Evolutionary conservation across 768 basidiomycete genomes (phyloP).

Genomic region (Chalciporus piperatus): DNA sequence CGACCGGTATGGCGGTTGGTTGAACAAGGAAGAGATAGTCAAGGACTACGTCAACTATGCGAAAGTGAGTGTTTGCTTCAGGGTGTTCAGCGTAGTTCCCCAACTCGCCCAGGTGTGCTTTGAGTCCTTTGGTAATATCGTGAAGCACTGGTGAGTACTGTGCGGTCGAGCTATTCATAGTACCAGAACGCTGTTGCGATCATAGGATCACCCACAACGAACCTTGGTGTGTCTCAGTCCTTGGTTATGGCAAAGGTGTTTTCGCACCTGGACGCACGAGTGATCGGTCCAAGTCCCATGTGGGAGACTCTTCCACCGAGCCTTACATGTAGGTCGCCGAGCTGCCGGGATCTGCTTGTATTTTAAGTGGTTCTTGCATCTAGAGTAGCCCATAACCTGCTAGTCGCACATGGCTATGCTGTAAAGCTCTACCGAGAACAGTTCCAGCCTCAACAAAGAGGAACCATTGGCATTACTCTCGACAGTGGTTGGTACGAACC

Average conservation of each 20-base stretch:
- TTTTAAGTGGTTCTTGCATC: not conserved
- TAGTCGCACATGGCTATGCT: slow-evolving; percentile 69
- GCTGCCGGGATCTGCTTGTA: not conserved
- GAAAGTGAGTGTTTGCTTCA: slow-evolving; percentile 34
- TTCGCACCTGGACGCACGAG: slow-evolving; percentile 75
- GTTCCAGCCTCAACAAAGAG: slow-evolving; percentile 62
- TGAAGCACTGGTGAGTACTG: slow-evolving; percentile 62
- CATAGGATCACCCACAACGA: slow-evolving; percentile 76
- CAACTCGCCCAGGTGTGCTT: slow-evolving; percentile 57
- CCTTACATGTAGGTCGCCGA: slow-evolving; percentile 64
- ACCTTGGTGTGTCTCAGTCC: slow-evolving; percentile 69
- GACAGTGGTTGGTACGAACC: slow-evolving; percentile 78
- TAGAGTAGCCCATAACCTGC: slow-evolving; percentile 68
- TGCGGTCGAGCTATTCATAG: not conserved
- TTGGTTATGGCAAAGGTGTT: slow-evolving; percentile 69
- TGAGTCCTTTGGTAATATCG: slow-evolving; percentile 72
- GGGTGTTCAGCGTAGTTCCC: slow-evolving; percentile 6
- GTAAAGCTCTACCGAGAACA: slow-evolving; percentile 66
- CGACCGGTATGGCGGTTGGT: slow-evolving; percentile 74
- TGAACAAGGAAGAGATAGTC: slow-evolving; percentile 70
- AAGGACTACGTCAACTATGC: slow-evolving; percentile 66
- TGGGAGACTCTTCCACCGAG: slow-evolving; percentile 66
- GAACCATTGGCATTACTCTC: slow-evolving; percentile 75
- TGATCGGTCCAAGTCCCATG: slow-evolving; percentile 56
- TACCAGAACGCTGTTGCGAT: slow-evolving; percentile 18